These are phyloP conservation scores for Bruguiera parviflora DNA, from an alignment of 345 rosid genomes.

Conservation along the genomic window DNA sequence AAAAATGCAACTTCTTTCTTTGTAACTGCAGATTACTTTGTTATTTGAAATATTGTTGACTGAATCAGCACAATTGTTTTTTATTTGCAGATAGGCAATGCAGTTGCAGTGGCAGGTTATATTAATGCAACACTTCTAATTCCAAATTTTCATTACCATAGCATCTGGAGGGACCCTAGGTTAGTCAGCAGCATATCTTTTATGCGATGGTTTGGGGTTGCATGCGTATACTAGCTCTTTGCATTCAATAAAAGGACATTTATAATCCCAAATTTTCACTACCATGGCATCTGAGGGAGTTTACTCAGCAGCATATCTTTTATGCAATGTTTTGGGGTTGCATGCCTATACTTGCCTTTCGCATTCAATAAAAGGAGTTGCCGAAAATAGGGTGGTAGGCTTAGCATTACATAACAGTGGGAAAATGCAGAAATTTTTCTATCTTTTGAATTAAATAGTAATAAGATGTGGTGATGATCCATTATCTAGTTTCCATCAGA, in stretches of 20 bases:
- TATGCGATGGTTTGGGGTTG: neutral
- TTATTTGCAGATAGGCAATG: conserved; percentile 89
- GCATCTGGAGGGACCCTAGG: conserved; percentile 99
- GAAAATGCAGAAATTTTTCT: neutral
- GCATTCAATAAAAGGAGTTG: no score
- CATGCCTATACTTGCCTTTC: neutral
- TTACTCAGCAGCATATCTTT: conserved; percentile 23
- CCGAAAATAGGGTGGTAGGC: no score
- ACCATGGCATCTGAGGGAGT: conserved; percentile 95
- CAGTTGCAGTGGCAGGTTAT: conserved; percentile 98
- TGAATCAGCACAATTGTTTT: conserved; percentile 23
- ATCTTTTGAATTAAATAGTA: neutral
- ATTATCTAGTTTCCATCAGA: neutral
- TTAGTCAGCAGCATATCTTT: conserved; percentile 23
- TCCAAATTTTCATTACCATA: conserved; percentile 94
- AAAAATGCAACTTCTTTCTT: neutral
- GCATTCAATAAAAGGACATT: conserved; percentile 18
- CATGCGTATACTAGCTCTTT: neutral
- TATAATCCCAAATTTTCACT: conserved; percentile 89
- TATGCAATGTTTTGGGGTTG: neutral
- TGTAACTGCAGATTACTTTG: conserved; percentile 3
- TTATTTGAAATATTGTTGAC: conserved; percentile 6
- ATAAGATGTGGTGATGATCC: neutral
- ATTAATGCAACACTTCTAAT: conserved; percentile 94
- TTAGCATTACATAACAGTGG: neutral